phyloP scores from a whole-genome alignment of 1,284 basidiomycete species.

The Sporisorium reilianum region DNA sequence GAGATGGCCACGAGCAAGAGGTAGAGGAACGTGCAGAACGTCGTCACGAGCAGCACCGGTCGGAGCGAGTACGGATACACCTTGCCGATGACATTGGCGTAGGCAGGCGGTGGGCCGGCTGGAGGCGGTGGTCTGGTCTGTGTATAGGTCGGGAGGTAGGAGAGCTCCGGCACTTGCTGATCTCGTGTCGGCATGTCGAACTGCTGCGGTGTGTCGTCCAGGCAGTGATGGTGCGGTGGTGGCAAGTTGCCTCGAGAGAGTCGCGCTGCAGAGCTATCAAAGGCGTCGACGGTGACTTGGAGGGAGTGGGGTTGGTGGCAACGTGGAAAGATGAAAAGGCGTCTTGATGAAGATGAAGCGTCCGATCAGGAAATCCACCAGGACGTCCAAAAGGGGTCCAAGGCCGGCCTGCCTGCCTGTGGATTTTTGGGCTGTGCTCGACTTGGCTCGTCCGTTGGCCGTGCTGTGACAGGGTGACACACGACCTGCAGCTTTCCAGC shows the following conservation, averaged over 20 bases:
- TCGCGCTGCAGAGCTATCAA: background rate
- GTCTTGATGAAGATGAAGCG: background rate
- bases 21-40: slow-evolving; percentile 58
- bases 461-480: background rate
- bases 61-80: slow-evolving; percentile 58
- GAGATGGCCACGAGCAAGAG: slow-evolving; percentile 47
- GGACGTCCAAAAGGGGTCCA: slow-evolving; percentile 8
- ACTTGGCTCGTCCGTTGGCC: background rate
- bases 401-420: background rate
- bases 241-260: background rate
- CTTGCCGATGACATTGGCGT: slow-evolving; percentile 46
- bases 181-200: slow-evolving; percentile 27
- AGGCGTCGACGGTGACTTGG: background rate
- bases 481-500: background rate
- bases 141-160: slow-evolving; percentile 45
- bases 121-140: slow-evolving; percentile 47
- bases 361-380: background rate
- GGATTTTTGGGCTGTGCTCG: background rate
- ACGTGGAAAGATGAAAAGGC: background rate
- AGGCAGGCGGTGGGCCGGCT: slow-evolving; percentile 52
- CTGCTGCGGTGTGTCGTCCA: background rate
- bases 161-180: slow-evolving; percentile 38
- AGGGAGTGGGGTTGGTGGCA: background rate
- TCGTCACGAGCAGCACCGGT: slow-evolving; percentile 57
- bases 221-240: background rate